Evolutionary conservation across 2,329 filamentous ascomycete genomes (phyloP).

Genomic region (Claviceps quebecensis): DNA sequence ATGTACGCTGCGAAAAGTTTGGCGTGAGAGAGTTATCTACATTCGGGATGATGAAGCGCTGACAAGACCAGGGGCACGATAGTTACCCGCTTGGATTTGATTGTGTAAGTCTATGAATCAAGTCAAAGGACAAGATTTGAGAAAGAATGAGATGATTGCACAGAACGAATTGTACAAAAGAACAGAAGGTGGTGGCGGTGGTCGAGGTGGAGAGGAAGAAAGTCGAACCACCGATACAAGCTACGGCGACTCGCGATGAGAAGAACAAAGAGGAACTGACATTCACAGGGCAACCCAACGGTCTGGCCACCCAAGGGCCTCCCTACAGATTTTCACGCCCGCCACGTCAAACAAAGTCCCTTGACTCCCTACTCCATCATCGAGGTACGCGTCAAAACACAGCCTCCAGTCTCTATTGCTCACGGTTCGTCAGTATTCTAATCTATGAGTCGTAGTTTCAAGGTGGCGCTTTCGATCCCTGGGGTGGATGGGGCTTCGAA

Average conservation of each 20-base stretch:
- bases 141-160: neutral
- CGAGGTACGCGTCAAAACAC: slow-evolving; percentile 24
- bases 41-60: neutral
- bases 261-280: neutral
- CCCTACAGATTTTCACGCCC: slow-evolving; percentile 29
- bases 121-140: neutral
- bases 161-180: neutral
- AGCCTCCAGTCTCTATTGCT: no score
- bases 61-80: slow-evolving; percentile 16
- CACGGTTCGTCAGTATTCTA: neutral
- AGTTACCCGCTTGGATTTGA: slow-evolving; percentile 31
- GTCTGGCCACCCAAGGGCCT: slow-evolving; percentile 49
- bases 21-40: neutral
- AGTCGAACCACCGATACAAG: no score
- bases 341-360: slow-evolving; percentile 39
- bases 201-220: neutral
- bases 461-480: slow-evolving; percentile 59
- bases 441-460: slow-evolving; percentile 36
- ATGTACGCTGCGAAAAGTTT: slow-evolving; percentile 19
- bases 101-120: slow-evolving; percentile 16
- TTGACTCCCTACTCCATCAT: slow-evolving; percentile 52
- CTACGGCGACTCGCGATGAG: neutral
- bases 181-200: neutral
- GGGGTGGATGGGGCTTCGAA: slow-evolving; percentile 57
- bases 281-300: slow-evolving; percentile 21